Percentiles rank a stretch among this genome's conserved stretches.
Conservation (phyloP, 1,284 basidiomycete genomes). For the Apiotrichum porosum region DNA sequence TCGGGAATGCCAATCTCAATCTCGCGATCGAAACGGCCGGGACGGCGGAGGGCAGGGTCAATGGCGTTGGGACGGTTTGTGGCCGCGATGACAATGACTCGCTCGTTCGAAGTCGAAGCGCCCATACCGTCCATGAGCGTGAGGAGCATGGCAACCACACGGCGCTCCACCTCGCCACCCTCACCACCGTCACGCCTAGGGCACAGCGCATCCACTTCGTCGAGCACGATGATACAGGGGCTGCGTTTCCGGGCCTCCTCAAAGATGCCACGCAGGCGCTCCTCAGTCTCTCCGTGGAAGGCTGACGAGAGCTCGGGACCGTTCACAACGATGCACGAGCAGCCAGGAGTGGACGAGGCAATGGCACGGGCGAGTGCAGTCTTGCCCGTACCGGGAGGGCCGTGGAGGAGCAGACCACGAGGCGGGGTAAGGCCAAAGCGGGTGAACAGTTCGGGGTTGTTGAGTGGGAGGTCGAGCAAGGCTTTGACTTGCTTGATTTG, state of each 20-base stretch:
- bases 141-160: constrained; percentile 90
- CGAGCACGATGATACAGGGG: constrained; percentile 89
- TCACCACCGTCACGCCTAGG: constrained; percentile 78
- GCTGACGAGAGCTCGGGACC: constrained; percentile 92
- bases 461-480: constrained; percentile 91
- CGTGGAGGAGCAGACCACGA: constrained; percentile 81
- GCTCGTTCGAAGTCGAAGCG: constrained; percentile 40
- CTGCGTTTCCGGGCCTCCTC: constrained; percentile 71
- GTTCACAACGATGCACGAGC: constrained; percentile 81
- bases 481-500: constrained; percentile 87
- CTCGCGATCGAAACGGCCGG: constrained; percentile 93
- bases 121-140: constrained; percentile 93
- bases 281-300: constrained; percentile 95
- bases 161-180: constrained; percentile 88
- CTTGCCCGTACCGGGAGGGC: constrained; percentile 91
- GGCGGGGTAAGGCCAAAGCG: constrained; percentile 88
- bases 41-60: constrained; percentile 88
- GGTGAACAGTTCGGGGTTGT: constrained; percentile 79
- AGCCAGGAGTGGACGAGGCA: constrained; percentile 66
- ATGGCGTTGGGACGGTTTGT: constrained; percentile 97
- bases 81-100: constrained; percentile 92
- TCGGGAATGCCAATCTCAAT: constrained; percentile 97
- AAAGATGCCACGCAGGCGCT: constrained; percentile 83
- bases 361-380: constrained; percentile 88
- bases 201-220: constrained; percentile 93